Evolutionary conservation across 2,329 filamentous ascomycete genomes (phyloP).

Genomic region (Coniosporium tulheliwenetii): DNA sequence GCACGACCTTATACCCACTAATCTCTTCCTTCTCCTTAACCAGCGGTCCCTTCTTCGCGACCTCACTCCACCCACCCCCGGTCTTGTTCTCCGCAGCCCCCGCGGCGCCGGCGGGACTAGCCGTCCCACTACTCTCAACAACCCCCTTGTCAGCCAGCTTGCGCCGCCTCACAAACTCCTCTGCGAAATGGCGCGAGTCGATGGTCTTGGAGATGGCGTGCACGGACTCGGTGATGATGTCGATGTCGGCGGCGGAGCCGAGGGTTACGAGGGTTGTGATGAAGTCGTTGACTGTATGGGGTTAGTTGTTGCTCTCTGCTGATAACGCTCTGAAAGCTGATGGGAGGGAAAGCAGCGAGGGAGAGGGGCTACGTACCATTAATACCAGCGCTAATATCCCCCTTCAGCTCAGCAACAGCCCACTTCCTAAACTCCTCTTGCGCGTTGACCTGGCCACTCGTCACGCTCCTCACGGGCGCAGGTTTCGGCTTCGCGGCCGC

Average conservation of each 20-base stretch:
- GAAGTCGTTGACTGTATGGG: slow-evolving; percentile 55
- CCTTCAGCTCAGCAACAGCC: slow-evolving; percentile 63
- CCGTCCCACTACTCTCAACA: slow-evolving; percentile 50
- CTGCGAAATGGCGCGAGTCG: slow-evolving; percentile 82
- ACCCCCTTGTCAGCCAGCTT: slow-evolving; percentile 88
- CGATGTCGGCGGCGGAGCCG: slow-evolving; percentile 58
- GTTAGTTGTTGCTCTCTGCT: too few relatives aligned
- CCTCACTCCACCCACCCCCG: slow-evolving; percentile 74
- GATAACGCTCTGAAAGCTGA: neutral
- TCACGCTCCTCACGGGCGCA: slow-evolving; percentile 33
- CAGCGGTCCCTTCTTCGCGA: slow-evolving; percentile 73
- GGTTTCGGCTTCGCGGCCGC: slow-evolving; percentile 35
- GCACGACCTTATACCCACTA: slow-evolving; percentile 75
- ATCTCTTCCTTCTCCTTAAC: slow-evolving; percentile 25
- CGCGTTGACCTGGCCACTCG: slow-evolving; percentile 43
- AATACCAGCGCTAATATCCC: slow-evolving; percentile 54
- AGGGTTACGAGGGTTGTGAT: slow-evolving; percentile 49
- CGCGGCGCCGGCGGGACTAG: slow-evolving; percentile 34
- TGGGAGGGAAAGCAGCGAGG: slow-evolving; percentile 5
- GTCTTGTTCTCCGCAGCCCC: slow-evolving; percentile 23
- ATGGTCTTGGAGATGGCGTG: slow-evolving; percentile 79
- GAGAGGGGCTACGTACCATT: slow-evolving; percentile 42
- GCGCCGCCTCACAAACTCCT: slow-evolving; percentile 86
- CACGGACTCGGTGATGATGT: slow-evolving; percentile 78
- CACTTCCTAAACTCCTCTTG: slow-evolving; percentile 92